Evolutionary conservation across 202 grass and related monocot genomes (phyloP).

Genomic region (Brachypodium distachyon): DNA sequence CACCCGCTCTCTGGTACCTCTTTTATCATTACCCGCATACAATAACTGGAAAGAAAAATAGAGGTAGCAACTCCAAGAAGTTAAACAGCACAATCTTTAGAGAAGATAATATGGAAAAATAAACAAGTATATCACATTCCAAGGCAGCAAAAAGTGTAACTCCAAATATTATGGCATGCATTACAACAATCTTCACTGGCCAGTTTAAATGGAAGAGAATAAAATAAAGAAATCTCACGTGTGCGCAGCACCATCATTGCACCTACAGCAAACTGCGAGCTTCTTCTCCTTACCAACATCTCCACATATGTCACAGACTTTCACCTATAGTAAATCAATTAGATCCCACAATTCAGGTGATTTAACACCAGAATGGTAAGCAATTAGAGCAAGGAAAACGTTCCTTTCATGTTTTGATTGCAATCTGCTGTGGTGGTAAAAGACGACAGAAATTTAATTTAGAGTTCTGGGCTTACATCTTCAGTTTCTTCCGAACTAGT

Average conservation of each 20-base stretch:
- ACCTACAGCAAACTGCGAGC: constrained; percentile 72
- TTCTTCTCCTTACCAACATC: constrained; percentile 76
- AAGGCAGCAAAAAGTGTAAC: background rate
- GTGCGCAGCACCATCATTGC: constrained; percentile 89
- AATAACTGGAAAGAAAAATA: constrained; percentile 53
- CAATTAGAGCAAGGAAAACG: background rate
- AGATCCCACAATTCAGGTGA: background rate
- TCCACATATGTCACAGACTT: constrained; percentile 95
- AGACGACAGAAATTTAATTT: constrained; percentile 5
- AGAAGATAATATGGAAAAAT: background rate
- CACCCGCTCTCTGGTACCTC: constrained; percentile 65
- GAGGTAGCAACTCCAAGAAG: background rate
- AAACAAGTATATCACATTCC: too few species aligned
- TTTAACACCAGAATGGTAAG: constrained; percentile 1
- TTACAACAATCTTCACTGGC: background rate
- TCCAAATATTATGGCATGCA: background rate
- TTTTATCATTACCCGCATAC: constrained; percentile 53
- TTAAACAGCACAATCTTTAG: background rate
- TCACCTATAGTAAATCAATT: constrained; percentile 47
- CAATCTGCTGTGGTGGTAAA: background rate
- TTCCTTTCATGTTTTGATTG: background rate
- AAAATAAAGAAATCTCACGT: constrained; percentile 41
- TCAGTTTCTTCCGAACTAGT: constrained; percentile 37
- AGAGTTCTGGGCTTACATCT: constrained; percentile 44
- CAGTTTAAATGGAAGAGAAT: background rate